These are phyloP conservation scores for Sugiyamaella valdiviana DNA, from an alignment of 805 yeast genomes.

Conservation along the genomic window DNA sequence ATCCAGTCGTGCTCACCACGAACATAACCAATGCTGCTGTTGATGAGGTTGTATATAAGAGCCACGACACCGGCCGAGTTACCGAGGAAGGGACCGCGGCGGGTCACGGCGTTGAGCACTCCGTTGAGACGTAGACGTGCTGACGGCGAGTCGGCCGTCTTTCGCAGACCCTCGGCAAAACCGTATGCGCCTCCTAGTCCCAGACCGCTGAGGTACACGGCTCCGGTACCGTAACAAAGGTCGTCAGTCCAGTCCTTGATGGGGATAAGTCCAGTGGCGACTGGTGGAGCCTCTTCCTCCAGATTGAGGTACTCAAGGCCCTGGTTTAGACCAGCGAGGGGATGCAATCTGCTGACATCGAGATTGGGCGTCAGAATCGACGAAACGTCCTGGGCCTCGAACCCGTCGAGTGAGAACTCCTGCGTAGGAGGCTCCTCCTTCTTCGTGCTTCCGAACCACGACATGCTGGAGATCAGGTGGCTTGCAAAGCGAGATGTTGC, in stretches of 20 bases:
- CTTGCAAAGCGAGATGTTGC: background rate
- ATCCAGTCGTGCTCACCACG: constrained; percentile 86
- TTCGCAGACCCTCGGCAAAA: constrained; percentile 73
- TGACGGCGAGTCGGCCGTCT: constrained; percentile 69
- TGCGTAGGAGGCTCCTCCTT: constrained; percentile 20
- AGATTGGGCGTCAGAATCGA: constrained; percentile 54
- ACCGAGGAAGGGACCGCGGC: constrained; percentile 93
- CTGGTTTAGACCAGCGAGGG: constrained; percentile 84
- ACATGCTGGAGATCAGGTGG: constrained; percentile 14
- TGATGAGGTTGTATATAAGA: constrained; percentile 76
- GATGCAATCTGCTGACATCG: constrained; percentile 74
- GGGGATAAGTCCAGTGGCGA: constrained; percentile 85
- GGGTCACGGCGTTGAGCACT: constrained; percentile 82
- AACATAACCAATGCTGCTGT: constrained; percentile 66
- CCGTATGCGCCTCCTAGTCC: constrained; percentile 90
- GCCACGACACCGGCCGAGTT: constrained; percentile 94
- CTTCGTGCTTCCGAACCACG: constrained; percentile 26
- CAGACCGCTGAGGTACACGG: constrained; percentile 75
- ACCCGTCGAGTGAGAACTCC: constrained; percentile 58
- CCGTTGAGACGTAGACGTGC: constrained; percentile 83
- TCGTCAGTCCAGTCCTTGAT: constrained; percentile 98
- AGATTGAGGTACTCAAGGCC: constrained; percentile 76
- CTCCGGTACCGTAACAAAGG: constrained; percentile 95
- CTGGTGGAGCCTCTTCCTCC: constrained; percentile 82
- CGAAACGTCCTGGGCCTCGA: constrained; percentile 56